Evolutionary conservation across 345 rosid species (phyloP), one percentile per base, ranked within the genome.

Genomic region (Carallia pectinifolia): DNA sequence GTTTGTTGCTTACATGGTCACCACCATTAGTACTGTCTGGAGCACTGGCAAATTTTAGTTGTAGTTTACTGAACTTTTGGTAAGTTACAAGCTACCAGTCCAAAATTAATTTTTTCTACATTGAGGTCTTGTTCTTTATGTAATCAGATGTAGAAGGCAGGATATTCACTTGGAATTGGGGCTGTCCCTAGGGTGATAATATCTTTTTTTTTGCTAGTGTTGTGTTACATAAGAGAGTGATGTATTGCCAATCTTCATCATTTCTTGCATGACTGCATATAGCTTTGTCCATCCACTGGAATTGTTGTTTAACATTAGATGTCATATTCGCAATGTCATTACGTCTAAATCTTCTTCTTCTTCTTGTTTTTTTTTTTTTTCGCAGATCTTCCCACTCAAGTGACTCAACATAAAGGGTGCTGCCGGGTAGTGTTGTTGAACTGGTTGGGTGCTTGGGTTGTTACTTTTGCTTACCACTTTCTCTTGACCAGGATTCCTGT

Each of bases 181-280:
- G 91, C 97, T 52, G 96, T 88, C 80, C 98, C 97, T 39, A 91
- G 98, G 98, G 82, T 94, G 81, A 87, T 94, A 68, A 91, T 91
- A 96, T 94, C 98, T 9, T 40, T 8, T 40, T 40, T 8, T 40
- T 40, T 40, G 47, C 47, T 8, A 10, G 8, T 40, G 13, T 9
- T 2, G 47, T 9, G 8, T 40, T 40, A 40, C 47, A 10, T 2
- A 40, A 40, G 47, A 40, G 47, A 2, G 47, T 10, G 15, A 40
- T 9, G 10, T n/a, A n/a, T n/a, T n/a, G n/a, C n/a, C n/a, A n/a
- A n/a, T n/a, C n/a, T n/a, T n/a, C n/a, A n/a, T n/a, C 47, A 9
- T 40, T 0, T 9, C 47, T 40, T 40, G 47, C 47, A 12, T 10
- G 47, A 40, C 47, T 10, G 47, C 47, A n/a, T n/a, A 10, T 9